phyloP scores from a whole-genome alignment of 169 alveolate species.

The Eimeria zaria region DNA sequence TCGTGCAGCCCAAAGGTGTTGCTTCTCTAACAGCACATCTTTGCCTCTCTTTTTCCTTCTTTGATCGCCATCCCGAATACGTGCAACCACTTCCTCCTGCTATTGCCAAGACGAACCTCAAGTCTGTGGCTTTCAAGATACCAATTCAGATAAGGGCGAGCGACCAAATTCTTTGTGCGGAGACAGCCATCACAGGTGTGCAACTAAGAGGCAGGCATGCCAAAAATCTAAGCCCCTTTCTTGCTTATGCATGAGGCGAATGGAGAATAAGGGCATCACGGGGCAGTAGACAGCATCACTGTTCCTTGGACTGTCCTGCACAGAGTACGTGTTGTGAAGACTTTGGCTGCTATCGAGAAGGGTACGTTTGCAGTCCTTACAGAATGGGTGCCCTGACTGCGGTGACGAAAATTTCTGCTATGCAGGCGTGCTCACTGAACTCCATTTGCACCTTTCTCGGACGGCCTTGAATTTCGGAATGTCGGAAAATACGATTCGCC shows the following conservation, averaged over 20 bases:
- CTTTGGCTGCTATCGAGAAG: not conserved
- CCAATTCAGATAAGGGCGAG: conserved; percentile 72
- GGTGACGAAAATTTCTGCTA: not conserved
- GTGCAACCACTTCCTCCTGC: conserved; percentile 62
- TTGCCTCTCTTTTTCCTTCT: conserved; percentile 65
- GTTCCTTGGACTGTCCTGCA: not conserved
- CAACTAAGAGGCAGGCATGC: conserved; percentile 11
- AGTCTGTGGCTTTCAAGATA: conserved; percentile 67
- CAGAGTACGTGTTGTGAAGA: not conserved
- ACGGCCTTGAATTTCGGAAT: conserved; percentile 62
- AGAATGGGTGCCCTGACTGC: not conserved
- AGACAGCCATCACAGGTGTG: conserved; percentile 82
- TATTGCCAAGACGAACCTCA: conserved; percentile 49
- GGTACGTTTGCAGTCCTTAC: not conserved
- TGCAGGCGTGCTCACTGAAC: conserved; percentile 79
- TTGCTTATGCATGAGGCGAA: not conserved
- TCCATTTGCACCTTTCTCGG: conserved; percentile 58
- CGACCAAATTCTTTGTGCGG: conserved; percentile 78
- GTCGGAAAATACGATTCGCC: conserved; percentile 39
- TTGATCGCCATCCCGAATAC: conserved; percentile 71
- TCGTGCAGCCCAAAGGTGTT: conserved; percentile 51
- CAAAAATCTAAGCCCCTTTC: not conserved
- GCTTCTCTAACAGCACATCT: conserved; percentile 58
- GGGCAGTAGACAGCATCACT: not conserved
- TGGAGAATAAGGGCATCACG: not conserved